Evolutionary conservation across 106 monocot species (phyloP).

Genomic region (Agapanthus africanus): DNA sequence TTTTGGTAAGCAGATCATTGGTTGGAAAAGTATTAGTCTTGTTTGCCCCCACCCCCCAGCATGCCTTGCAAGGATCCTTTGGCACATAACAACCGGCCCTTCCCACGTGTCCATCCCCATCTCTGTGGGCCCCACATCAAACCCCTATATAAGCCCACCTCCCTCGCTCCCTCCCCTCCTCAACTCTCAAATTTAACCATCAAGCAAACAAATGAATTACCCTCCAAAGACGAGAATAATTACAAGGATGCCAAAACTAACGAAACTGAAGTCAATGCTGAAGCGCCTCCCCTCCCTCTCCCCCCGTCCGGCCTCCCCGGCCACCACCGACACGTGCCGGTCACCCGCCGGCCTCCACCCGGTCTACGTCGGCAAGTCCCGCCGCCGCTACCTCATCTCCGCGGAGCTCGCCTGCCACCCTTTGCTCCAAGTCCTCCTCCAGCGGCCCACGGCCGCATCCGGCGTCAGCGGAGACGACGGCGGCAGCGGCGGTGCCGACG

Average conservation of each 20-base stretch:
- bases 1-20: too few species aligned
- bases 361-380: constrained; percentile 59
- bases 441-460: too few species aligned
- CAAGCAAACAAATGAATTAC: too few species aligned
- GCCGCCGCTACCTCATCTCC: constrained; percentile 49
- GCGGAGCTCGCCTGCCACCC: constrained; percentile 31
- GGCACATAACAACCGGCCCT: too few species aligned
- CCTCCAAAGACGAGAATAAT: background rate
- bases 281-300: constrained; percentile 4
- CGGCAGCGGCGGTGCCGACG: background rate
- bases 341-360: constrained; percentile 27
- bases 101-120: background rate
- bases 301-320: too few species aligned
- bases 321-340: background rate
- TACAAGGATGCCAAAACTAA: background rate
- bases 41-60: too few species aligned
- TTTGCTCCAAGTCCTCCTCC: constrained; percentile 31
- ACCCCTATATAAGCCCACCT: background rate
- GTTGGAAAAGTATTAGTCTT: too few species aligned
- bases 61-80: too few species aligned
- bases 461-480: too few species aligned
- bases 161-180: too few species aligned
- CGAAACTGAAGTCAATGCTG: constrained; percentile 5
- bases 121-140: background rate
- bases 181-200: too few species aligned